Conservation (phyloP, 345 rosid species). For the Eucalyptus regnans region DNA sequence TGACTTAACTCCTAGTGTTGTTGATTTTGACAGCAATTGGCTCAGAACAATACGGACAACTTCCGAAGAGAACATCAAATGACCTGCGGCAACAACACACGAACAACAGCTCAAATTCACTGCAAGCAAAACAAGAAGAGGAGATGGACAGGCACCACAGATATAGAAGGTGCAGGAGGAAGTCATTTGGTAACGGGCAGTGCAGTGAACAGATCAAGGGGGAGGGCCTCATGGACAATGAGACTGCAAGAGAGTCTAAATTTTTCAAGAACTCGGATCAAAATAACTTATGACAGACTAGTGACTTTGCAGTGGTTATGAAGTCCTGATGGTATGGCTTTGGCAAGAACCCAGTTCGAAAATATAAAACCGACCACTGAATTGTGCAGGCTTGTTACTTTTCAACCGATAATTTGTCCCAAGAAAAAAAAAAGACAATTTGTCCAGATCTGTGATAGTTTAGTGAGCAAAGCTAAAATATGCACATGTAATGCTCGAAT, state of each 20-base stretch:
- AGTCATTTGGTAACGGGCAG: background rate
- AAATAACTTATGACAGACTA: background rate
- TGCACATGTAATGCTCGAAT: background rate
- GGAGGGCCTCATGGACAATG: background rate
- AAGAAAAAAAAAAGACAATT: rapidly evolving
- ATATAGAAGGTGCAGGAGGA: background rate
- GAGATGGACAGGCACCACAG: background rate
- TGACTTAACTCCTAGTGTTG: constrained; percentile 7
- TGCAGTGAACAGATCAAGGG: background rate
- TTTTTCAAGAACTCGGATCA: background rate
- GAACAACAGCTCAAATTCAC: background rate
- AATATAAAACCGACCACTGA: background rate
- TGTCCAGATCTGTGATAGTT: background rate
- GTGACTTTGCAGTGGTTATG: background rate
- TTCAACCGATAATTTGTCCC: background rate
- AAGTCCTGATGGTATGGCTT: background rate
- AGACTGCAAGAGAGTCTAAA: background rate
- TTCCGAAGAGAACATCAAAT: constrained; percentile 64
- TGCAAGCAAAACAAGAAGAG: background rate
- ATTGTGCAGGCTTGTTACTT: background rate
- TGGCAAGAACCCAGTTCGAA: background rate
- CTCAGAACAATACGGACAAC: constrained; percentile 73
- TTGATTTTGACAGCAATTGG: constrained; percentile 60
- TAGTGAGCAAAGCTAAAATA: background rate
- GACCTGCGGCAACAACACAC: constrained; percentile 27